Percentiles rank a stretch among this genome's conserved stretches.
These are phyloP conservation scores for Boletus barrowsii DNA, from an alignment of 768 basidiomycete species.

Conservation along the genomic window DNA sequence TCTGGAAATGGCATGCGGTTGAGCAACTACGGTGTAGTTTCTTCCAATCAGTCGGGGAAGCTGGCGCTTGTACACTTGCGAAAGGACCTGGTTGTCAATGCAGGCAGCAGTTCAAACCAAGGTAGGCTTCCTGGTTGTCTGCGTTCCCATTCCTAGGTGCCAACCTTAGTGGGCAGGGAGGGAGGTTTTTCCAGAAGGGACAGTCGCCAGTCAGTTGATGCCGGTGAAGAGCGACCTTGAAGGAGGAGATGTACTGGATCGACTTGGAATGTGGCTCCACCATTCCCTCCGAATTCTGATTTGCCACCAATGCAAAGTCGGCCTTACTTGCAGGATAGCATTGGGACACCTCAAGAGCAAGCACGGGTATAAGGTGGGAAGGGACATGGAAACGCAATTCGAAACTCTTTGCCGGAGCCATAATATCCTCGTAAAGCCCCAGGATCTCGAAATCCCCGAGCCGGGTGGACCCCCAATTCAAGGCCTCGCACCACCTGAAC, in stretches of 20 bases:
- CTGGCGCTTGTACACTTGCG: neutral
- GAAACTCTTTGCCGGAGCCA: neutral
- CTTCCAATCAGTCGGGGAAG: no score
- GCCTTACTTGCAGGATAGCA: neutral
- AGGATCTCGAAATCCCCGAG: neutral
- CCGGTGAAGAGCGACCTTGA: neutral
- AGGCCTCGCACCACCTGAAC: neutral
- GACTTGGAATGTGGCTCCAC: constrained; percentile 2
- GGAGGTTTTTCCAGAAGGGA: neutral
- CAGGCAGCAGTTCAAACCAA: neutral
- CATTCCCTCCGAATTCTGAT: neutral
- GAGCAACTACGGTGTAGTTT: neutral
- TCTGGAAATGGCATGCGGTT: neutral
- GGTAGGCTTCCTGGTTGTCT: neutral
- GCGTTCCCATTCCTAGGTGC: neutral
- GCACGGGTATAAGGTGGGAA: neutral
- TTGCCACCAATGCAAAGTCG: neutral
- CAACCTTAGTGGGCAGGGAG: neutral
- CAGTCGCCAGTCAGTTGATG: neutral
- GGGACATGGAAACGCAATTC: neutral
- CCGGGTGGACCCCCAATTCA: neutral
- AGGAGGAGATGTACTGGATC: neutral
- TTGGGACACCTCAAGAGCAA: neutral
- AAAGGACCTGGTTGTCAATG: neutral
- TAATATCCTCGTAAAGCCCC: neutral